Evolutionary conservation across 768 basidiomycete species (phyloP).

Genomic region (Leccinum disarticulatum): DNA sequence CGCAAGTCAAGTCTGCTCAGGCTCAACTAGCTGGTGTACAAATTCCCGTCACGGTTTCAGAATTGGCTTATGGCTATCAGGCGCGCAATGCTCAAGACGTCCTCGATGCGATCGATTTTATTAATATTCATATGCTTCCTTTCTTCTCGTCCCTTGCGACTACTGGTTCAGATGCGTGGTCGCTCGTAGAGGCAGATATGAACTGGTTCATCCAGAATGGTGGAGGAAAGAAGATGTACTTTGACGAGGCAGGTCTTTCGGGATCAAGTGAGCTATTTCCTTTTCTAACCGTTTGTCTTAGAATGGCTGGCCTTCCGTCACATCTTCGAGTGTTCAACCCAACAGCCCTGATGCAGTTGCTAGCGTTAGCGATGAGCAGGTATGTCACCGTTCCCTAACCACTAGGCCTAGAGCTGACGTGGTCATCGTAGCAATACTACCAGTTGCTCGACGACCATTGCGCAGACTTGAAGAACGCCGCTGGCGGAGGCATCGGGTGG

Average conservation of each 20-base stretch:
- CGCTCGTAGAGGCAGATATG: constrained; percentile 55
- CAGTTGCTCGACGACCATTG: constrained; percentile 64
- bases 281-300: constrained; percentile 25
- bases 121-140: constrained; percentile 71
- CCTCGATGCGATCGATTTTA: constrained; percentile 57
- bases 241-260: constrained; percentile 53
- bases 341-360: constrained; percentile 64
- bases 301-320: constrained; percentile 79
- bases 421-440: constrained; percentile 47
- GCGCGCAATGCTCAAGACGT: constrained; percentile 50
- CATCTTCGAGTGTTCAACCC: constrained; percentile 59
- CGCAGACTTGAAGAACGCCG: constrained; percentile 54
- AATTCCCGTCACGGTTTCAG: constrained; percentile 71
- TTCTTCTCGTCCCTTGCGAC: constrained; percentile 47
- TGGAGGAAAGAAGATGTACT: constrained; percentile 70
- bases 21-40: constrained; percentile 46
- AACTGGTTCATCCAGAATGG: constrained; percentile 68
- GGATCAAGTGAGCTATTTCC: neutral
- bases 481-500: constrained; percentile 72
- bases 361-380: constrained; percentile 60
- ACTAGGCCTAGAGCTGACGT: neutral
- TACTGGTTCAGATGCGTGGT: constrained; percentile 60
- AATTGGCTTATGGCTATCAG: constrained; percentile 62
- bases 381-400: constrained; percentile 27
- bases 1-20: constrained; percentile 51